phyloP scores from a whole-genome alignment of 2,329 filamentous ascomycete species.

The Elsinoe ampelina region DNA sequence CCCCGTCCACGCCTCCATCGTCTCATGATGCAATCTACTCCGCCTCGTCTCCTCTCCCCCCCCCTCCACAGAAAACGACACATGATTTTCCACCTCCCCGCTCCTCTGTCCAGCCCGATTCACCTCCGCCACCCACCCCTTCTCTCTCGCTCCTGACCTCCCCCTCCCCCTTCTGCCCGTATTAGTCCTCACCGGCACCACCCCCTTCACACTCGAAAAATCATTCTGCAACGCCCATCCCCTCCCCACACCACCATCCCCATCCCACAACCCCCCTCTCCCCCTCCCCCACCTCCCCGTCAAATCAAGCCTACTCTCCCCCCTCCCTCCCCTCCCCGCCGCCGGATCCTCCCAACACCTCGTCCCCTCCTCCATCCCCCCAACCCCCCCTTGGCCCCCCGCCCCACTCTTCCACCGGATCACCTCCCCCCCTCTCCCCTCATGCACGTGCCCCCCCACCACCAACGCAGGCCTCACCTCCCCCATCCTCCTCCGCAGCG shows the following conservation, averaged over 20 bases:
- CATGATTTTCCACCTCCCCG: slow-evolving; percentile 8
- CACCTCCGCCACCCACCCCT: slow-evolving; percentile 3
- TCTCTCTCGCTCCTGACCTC: neutral
- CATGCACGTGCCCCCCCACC: slow-evolving; percentile 65
- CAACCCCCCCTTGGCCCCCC: slow-evolving; percentile 26
- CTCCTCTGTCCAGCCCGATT: neutral
- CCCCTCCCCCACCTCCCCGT: slow-evolving; percentile 34
- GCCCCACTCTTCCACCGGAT: slow-evolving; percentile 44
- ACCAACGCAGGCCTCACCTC: slow-evolving; percentile 54
- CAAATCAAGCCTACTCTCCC: slow-evolving; percentile 55
- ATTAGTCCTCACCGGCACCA: neutral
- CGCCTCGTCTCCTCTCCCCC: neutral
- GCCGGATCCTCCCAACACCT: slow-evolving; percentile 53
- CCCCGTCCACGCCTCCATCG: neutral
- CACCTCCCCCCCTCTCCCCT: slow-evolving; percentile 53
- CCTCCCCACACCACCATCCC: no score
- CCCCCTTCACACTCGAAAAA: neutral
- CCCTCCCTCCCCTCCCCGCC: slow-evolving; percentile 50
- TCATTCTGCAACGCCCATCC: slow-evolving; percentile 4
- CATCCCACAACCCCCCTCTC: slow-evolving; percentile 24
- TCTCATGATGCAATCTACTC: slow-evolving; percentile 9
- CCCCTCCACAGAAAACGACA: slow-evolving; percentile 2
- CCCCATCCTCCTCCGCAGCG: slow-evolving; percentile 48
- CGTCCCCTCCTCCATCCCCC: slow-evolving; percentile 38
- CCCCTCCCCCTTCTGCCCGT: neutral